Conservation (phyloP, 495 filamentous ascomycete species). For the Friedmanniomyces endolithicus region DNA sequence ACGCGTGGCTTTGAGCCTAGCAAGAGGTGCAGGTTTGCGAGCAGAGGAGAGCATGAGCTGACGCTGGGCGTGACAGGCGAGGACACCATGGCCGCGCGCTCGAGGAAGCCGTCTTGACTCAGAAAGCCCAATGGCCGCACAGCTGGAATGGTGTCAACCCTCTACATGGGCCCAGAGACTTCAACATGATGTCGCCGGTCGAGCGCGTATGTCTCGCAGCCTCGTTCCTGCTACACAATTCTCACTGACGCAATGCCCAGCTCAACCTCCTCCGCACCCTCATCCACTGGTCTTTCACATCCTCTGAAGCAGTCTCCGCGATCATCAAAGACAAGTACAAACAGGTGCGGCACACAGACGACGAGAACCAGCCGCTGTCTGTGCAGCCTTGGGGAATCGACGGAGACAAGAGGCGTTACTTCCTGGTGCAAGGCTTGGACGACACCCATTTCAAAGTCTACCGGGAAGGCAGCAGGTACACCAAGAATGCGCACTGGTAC, state of each 20-base stretch:
- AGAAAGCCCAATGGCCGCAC: conserved; percentile 79
- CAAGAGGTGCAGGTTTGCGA: background rate
- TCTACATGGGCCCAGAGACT: conserved; percentile 61
- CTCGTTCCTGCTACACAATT: background rate
- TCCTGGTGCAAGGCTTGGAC: conserved; percentile 83
- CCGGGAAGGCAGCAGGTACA: conserved; percentile 74
- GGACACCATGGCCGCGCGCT: conserved; percentile 85
- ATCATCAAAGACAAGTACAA: conserved; percentile 86
- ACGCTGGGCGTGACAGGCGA: conserved; percentile 36
- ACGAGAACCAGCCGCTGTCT: conserved; percentile 82
- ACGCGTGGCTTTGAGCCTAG: background rate
- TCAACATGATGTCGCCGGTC: conserved; percentile 63
- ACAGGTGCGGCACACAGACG: conserved; percentile 74
- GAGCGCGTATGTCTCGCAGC: conserved; percentile 58
- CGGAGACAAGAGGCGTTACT: conserved; percentile 82
- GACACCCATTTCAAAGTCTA: conserved; percentile 94
- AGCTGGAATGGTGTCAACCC: conserved; percentile 81
- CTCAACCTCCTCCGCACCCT: conserved; percentile 70
- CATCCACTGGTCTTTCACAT: conserved; percentile 79
- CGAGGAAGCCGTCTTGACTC: conserved; percentile 79
- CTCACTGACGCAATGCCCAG: conserved; percentile 33
- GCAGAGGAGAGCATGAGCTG: conserved; percentile 4
- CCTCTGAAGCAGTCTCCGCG: conserved; percentile 67
- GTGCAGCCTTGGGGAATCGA: conserved; percentile 93
- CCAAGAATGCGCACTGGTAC: conserved; percentile 68